A percentile compares a stretch with the other conserved stretches of the same genome.
Evolutionary conservation across 1,284 basidiomycete species (phyloP).

Genomic region (Inonotus hispidus): DNA sequence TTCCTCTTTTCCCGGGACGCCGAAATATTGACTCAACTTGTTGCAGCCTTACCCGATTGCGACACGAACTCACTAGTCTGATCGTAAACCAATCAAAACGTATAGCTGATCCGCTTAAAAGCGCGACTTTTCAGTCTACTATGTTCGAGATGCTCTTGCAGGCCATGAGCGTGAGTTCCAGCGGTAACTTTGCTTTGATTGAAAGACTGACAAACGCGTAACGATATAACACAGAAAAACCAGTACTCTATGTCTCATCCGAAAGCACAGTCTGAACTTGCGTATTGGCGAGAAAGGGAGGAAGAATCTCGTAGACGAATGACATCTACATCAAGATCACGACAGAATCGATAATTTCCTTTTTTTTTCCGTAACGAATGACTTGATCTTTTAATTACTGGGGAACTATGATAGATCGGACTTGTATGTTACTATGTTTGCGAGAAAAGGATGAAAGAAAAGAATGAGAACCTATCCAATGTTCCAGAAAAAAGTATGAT

Average conservation of each 20-base stretch:
- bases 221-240: slow-evolving; percentile 25
- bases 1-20: not conserved
- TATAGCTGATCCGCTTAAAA: slow-evolving; percentile 55
- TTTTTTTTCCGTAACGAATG: not conserved
- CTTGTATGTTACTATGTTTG: not conserved
- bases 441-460: not conserved
- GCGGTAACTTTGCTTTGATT: not conserved
- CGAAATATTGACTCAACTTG: slow-evolving; percentile 7
- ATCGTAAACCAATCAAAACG: slow-evolving; percentile 68
- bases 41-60: slow-evolving; percentile 73
- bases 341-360: not conserved
- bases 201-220: slow-evolving; percentile 5
- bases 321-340: slow-evolving; percentile 23
- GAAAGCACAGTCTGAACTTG: slow-evolving; percentile 50
- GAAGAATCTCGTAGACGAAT: slow-evolving; percentile 48
- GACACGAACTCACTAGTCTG: slow-evolving; percentile 81
- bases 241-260: slow-evolving; percentile 46
- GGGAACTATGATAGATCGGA: not conserved
- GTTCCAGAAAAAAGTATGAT: slow-evolving; percentile 16
- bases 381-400: not conserved
- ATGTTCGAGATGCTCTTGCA: slow-evolving; percentile 77
- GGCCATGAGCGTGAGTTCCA: slow-evolving; percentile 64
- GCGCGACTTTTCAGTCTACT: slow-evolving; percentile 63
- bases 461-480: slow-evolving; percentile 1
- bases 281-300: slow-evolving; percentile 54